Conservation (phyloP, 164 flowering plant species). For the Berberis vulgaris region DNA sequence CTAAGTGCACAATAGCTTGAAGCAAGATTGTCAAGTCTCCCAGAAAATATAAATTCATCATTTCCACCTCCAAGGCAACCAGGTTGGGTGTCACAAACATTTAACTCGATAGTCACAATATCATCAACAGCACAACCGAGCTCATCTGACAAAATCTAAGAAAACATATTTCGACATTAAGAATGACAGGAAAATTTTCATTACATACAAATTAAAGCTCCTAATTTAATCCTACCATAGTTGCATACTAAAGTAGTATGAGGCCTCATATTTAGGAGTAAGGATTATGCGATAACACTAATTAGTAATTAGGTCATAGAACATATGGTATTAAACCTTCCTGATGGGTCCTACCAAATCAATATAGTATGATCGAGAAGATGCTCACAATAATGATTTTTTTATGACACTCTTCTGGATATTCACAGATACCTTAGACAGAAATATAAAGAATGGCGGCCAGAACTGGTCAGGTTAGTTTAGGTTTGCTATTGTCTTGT, state of each 20-base stretch:
- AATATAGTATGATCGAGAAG: background rate
- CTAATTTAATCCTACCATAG: too few species aligned
- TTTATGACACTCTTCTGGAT: background rate
- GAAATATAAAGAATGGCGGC: too few species aligned
- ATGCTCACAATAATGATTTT: background rate
- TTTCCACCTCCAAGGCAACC: conserved; percentile 95
- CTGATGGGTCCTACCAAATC: background rate
- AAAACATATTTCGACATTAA: background rate
- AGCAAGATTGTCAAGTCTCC: conserved; percentile 90
- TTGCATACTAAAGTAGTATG: too few species aligned
- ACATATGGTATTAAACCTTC: too few species aligned
- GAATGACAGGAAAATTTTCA: background rate
- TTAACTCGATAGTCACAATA: conserved; percentile 62
- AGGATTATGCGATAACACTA: too few species aligned
- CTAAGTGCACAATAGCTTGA: conserved; percentile 87
- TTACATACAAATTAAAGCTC: background rate
- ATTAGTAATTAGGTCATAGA: too few species aligned
- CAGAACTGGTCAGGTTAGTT: too few species aligned
- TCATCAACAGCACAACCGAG: conserved; percentile 58
- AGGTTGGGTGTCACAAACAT: conserved; percentile 90
- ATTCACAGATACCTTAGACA: background rate
- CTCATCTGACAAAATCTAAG: conserved; percentile 69
- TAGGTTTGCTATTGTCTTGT: too few species aligned
- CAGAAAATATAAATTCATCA: conserved; percentile 90
- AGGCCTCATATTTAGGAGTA: too few species aligned